phyloP scores from a whole-genome alignment of 2,329 filamentous ascomycete genomes.

The Aspergillus ruber region DNA sequence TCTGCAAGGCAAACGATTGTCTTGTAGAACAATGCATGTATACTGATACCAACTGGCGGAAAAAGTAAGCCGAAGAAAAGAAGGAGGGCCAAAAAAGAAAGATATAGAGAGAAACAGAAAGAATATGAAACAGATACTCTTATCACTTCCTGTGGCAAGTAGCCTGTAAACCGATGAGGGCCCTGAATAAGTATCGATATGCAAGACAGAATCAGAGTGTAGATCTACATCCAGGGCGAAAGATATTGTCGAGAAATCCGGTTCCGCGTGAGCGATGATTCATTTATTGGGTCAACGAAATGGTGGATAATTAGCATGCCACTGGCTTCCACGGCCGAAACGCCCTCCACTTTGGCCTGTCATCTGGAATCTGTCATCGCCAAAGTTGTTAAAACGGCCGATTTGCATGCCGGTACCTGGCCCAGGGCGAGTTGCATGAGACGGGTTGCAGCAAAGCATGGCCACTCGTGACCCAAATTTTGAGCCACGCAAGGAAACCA shows the following conservation, averaged over 20 bases:
- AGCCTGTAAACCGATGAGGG: too few species aligned
- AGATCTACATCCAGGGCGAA: too few species aligned
- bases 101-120: background rate
- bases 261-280: background rate
- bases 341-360: conserved; percentile 35
- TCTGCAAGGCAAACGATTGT: conserved; percentile 14
- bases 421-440: conserved; percentile 79
- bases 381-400: conserved; percentile 51
- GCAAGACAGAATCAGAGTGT: too few species aligned
- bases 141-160: too few species aligned
- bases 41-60: conserved; percentile 1
- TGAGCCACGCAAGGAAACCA: conserved; percentile 96
- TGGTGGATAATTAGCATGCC: conserved; percentile 30
- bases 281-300: conserved; percentile 24
- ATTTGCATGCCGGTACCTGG: conserved; percentile 68
- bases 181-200: too few species aligned
- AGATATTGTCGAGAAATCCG: too few species aligned
- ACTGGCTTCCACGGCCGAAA: conserved; percentile 31
- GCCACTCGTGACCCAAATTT: conserved; percentile 98
- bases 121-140: background rate
- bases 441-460: conserved; percentile 97
- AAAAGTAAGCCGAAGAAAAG: background rate
- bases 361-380: conserved; percentile 30
- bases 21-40: conserved; percentile 6
- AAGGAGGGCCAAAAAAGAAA: background rate